Percentiles rank a stretch among this genome's conserved stretches.
Conservation (phyloP, 1,139 yeast species). For the Blastobotrys buckinghamii region DNA sequence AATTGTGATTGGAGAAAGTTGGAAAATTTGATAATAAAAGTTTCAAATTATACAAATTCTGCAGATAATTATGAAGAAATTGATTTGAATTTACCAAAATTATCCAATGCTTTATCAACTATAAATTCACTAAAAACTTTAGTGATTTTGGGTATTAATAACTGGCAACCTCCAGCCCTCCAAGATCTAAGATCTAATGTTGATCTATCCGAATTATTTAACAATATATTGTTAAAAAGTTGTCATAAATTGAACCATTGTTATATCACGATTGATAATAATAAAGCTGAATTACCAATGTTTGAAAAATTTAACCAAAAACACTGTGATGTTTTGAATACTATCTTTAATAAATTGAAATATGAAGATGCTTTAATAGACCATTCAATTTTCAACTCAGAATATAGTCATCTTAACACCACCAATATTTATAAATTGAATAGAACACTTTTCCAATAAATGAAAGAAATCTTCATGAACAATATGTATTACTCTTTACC, state of each 20-base stretch:
- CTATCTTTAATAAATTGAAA: background rate
- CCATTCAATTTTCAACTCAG: background rate
- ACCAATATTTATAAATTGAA: background rate
- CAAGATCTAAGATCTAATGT: background rate
- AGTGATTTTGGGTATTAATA: background rate
- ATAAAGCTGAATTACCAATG: background rate
- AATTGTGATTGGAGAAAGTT: background rate
- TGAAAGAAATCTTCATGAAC: no score
- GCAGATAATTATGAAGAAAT: background rate
- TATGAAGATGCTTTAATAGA: background rate
- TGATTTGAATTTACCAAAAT: background rate
- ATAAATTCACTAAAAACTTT: background rate
- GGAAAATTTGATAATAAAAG: background rate
- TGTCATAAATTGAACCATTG: background rate
- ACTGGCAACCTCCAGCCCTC: background rate
- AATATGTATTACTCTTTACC: conserved; percentile 15
- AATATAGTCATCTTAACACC: background rate
- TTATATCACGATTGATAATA: background rate
- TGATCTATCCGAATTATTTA: background rate
- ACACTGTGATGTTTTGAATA: background rate
- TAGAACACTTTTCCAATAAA: background rate
- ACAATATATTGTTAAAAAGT: background rate
- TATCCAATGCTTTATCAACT: background rate
- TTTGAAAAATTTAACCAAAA: background rate
- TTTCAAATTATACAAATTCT: background rate